These are phyloP conservation scores for Podospora sp. DNA, from an alignment of 495 filamentous ascomycete genomes.

Conservation along the genomic window DNA sequence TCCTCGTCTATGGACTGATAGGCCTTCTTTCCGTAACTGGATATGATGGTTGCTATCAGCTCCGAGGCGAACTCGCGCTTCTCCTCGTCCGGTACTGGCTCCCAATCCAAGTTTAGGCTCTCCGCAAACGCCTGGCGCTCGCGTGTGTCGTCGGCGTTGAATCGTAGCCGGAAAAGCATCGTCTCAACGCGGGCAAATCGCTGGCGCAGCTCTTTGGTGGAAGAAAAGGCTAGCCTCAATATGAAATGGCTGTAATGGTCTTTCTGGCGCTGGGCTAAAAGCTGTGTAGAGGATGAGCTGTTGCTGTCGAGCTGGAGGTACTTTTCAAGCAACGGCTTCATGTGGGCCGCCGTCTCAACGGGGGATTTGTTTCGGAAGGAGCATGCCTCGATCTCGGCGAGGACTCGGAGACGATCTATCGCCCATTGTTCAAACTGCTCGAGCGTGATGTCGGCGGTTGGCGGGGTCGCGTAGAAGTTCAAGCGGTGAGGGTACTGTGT, in stretches of 20 bases:
- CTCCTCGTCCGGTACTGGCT: conserved; percentile 77
- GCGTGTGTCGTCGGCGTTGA: conserved; percentile 65
- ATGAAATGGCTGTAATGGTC: conserved; percentile 99
- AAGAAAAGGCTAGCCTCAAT: conserved; percentile 87
- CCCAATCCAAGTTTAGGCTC: conserved; percentile 73
- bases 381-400: conserved; percentile 94
- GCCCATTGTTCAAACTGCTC: conserved; percentile 99
- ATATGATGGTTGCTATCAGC: conserved; percentile 37
- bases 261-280: conserved; percentile 79
- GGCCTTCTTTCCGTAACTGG: conserved; percentile 41
- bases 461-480: conserved; percentile 88
- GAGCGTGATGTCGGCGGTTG: conserved; percentile 91
- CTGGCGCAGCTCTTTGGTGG: conserved; percentile 87
- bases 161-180: conserved; percentile 81
- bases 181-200: conserved; percentile 87
- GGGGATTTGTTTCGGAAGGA: conserved; percentile 87
- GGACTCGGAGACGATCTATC: conserved; percentile 88
- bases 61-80: conserved; percentile 53
- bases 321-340: conserved; percentile 80
- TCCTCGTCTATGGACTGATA: conserved; percentile 61
- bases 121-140: conserved; percentile 80
- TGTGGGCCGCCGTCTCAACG: conserved; percentile 75
- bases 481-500: conserved; percentile 80
- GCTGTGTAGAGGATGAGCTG: conserved; percentile 57
- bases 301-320: conserved; percentile 83